A percentile compares a stretch with the other conserved stretches of the same genome.
These are phyloP conservation scores for Lichenothelia convexa DNA, from an alignment of 495 filamentous ascomycete species.

Conservation along the genomic window DNA sequence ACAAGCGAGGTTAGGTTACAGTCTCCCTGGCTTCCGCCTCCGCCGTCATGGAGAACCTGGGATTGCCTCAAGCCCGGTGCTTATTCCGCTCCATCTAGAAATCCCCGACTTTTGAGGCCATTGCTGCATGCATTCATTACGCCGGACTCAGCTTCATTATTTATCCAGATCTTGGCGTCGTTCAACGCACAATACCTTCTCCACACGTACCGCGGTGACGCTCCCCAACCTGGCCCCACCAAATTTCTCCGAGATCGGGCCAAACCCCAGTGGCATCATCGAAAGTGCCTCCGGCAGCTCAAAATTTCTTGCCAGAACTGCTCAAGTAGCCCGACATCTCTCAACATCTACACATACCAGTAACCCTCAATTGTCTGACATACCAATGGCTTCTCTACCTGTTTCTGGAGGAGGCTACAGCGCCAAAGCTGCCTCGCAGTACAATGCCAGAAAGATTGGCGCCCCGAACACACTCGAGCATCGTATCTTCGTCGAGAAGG, in stretches of 20 bases:
- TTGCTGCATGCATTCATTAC: too few relatives aligned
- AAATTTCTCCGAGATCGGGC: conserved; percentile 9
- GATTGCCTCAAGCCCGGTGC: too few relatives aligned
- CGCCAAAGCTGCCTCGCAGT: conserved; percentile 34
- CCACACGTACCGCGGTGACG: conserved; percentile 12
- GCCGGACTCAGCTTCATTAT: too few relatives aligned
- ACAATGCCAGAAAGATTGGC: conserved; percentile 67
- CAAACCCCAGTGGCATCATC: too few relatives aligned
- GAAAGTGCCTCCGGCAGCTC: conserved; percentile 7
- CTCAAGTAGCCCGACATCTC: conserved; percentile 18
- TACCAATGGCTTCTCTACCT: conserved; percentile 23
- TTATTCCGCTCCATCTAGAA: too few relatives aligned
- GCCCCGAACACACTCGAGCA: conserved; percentile 87
- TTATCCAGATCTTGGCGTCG: too few relatives aligned
- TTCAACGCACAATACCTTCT: background rate
- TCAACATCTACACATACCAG: conserved; percentile 3
- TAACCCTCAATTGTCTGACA: background rate
- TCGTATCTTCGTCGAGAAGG: conserved; percentile 93
- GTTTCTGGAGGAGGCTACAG: conserved; percentile 24
- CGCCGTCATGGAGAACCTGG: too few relatives aligned
- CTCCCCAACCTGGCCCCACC: conserved; percentile 16
- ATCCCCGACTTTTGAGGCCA: too few relatives aligned
- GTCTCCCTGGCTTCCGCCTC: too few relatives aligned
- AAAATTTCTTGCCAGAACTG: conserved; percentile 17
- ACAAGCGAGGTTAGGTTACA: too few relatives aligned